A percentile compares a stretch with the other conserved stretches of the same genome.
Evolutionary conservation across 2,329 filamentous ascomycete species (phyloP).

Genomic region (Claviceps sp.): DNA sequence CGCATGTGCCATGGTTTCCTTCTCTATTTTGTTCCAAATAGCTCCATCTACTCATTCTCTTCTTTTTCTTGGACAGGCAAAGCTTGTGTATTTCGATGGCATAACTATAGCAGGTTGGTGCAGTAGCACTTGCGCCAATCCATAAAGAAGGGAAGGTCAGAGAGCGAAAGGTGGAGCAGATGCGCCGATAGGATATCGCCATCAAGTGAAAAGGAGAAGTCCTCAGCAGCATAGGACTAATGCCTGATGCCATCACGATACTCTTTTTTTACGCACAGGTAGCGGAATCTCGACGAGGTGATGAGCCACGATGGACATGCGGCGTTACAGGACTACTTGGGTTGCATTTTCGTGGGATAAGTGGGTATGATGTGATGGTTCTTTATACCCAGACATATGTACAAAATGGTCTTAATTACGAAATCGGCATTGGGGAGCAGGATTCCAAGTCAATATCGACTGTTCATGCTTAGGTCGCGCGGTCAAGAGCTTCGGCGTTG

Average conservation of each 20-base stretch:
- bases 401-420: background rate
- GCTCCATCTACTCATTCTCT: background rate
- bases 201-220: background rate
- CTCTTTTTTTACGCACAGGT: background rate
- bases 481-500: background rate
- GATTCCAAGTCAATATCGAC: background rate
- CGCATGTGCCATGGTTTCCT: background rate
- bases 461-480: background rate
- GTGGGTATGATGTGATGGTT: background rate
- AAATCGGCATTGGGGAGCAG: background rate
- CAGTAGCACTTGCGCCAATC: background rate
- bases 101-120: background rate
- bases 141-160: background rate
- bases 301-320: background rate
- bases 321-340: background rate
- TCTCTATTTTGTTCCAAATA: too few relatives aligned
- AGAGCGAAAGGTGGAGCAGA: background rate
- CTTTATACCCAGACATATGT: background rate
- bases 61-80: background rate
- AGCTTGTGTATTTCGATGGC: too few relatives aligned
- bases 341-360: background rate
- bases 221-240: too few relatives aligned
- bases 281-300: background rate
- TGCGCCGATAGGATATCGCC: background rate
- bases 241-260: background rate